Base-by-base conservation (phyloP, 1,284 basidiomycete species). In the Leccinum cinnamomeum region DNA sequence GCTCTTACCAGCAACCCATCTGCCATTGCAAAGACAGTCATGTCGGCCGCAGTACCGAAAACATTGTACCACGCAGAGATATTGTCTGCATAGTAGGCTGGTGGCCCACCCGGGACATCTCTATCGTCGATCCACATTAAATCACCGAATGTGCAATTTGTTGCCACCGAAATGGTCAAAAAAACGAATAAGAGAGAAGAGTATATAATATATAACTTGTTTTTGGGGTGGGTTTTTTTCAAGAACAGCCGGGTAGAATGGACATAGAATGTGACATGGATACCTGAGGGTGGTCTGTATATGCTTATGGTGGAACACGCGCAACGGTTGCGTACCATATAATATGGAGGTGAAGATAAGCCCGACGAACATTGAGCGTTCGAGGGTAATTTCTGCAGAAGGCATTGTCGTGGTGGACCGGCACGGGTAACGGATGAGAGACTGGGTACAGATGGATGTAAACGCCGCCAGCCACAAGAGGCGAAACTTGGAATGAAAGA, bases 101-200 rank as follows among this genome's bases (percentile, higher is more conserved):
- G 50, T 8, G 60, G 57, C 2, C 60, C 60, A 20, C 60, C 60
- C 11, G 23, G 57, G 30, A 54, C 7, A 23, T 61, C 10, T 39
- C 58, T 53, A 12, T 37, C 57, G 30, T 61, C 60, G 23, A 60
- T 61, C 60, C 60, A 61, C 37, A 54, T 37, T 3, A 61, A 46
- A 46, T 61, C 58, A 16, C 51, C 60, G n/a, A 61, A 18, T 14
- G 41, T 18, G 30, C 23, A 60, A 48, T 61, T 60, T 30, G 60
- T 60, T 28, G 33, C 58, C 50, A 39, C 12, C 1, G 60, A 54
- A 5, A 61, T 61, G 10, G 58, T 60, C 57, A 61, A 35, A 11
- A 61, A 39, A 30, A 61, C 2, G 1, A 60, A 14, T 33, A 61
- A 37, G 16, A 61, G 1, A 30, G 60, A 53, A 37, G 60, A 61